Base-by-base conservation (phyloP, 2,329 filamentous ascomycete genomes). In the Curvularia spicifera region DNA sequence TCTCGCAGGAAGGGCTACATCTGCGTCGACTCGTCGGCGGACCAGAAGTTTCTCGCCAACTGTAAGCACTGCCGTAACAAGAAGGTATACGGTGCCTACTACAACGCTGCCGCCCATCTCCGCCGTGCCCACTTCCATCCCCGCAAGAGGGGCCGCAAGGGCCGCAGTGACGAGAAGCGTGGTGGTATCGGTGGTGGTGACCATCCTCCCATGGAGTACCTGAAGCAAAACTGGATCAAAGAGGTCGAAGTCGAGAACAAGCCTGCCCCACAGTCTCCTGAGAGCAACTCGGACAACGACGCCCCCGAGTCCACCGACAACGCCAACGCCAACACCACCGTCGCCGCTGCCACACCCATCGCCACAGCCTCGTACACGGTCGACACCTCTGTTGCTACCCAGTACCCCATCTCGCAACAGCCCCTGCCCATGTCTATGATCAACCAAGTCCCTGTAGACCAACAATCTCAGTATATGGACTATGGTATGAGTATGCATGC, bases 61-160 rank as follows among this genome's bases (percentile, higher is more conserved):
- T 97, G 93, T 85, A 96, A 96, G 77, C 86, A 90, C 47, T 98
- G 94, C 76, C 84, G 83, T 48, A 84, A 84, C 44, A 80, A 84
- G 54, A 97, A 97, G 81, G 84, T 86, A 57, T 98, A 98, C 68
- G 90, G 90, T 3, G 91, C 91, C 15, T 95, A 97, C 79, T 97
- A 98, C 79, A 98, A 98, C 70, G 94, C 93, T 0, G 93, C 93
- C 0, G 94, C 93, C 0, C 94, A 98, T 74, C 84, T 98, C 8
- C 86, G 93, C 42, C 88, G 94, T 49, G 89, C 90, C 0, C 94
- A 98, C 75, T 98, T 97, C 82, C 91, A 90, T 71, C 89, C 85
- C 1, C 83, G 84, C 65, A 84, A 85, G 72, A 80, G 84, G 22
- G 85, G 85, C 8, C 78, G 84, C 48, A 80, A 80, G 67, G 82